These are phyloP conservation scores for Candida tallmaniae DNA, from an alignment of 805 yeast genomes.

Conservation along the genomic window DNA sequence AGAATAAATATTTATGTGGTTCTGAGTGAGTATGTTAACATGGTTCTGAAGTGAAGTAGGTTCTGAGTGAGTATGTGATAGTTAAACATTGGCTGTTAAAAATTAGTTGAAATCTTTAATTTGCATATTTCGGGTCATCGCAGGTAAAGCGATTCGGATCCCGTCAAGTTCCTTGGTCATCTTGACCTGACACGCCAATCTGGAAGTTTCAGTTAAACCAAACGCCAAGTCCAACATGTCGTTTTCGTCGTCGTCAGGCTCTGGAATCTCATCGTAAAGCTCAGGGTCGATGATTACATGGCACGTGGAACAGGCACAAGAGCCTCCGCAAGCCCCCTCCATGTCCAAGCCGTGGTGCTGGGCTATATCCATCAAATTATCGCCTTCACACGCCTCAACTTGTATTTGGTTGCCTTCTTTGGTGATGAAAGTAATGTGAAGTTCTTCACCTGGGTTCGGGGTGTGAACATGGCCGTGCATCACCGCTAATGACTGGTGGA, in stretches of 20 bases:
- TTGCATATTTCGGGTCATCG: slow-evolving; percentile 93
- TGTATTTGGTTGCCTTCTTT: slow-evolving; percentile 84
- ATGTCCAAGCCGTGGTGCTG: slow-evolving; percentile 90
- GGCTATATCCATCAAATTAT: slow-evolving; percentile 86
- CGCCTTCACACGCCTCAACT: slow-evolving; percentile 89
- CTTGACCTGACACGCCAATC: slow-evolving; percentile 89
- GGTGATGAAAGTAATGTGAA: slow-evolving; percentile 75
- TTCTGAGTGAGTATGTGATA: too few relatives aligned
- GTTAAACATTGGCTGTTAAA: neutral
- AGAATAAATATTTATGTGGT: too few relatives aligned
- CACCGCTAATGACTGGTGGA: slow-evolving; percentile 17
- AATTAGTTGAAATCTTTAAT: slow-evolving; percentile 63
- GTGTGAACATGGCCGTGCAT: slow-evolving; percentile 83
- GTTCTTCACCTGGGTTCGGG: slow-evolving; percentile 92
- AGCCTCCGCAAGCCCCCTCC: slow-evolving; percentile 99
- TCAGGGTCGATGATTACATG: slow-evolving; percentile 96
- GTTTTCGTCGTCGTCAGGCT: slow-evolving; percentile 96
- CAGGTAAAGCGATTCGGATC: slow-evolving; percentile 89
- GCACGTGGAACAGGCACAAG: slow-evolving; percentile 98
- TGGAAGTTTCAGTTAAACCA: slow-evolving; percentile 93
- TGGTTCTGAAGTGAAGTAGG: too few relatives aligned
- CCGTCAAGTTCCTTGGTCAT: slow-evolving; percentile 93
- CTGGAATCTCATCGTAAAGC: slow-evolving; percentile 83
- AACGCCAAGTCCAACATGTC: slow-evolving; percentile 98
- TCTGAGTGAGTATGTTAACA: too few relatives aligned